phyloP scores from a whole-genome alignment of 2,329 filamentous ascomycete genomes.

The Diatrype stigma region DNA sequence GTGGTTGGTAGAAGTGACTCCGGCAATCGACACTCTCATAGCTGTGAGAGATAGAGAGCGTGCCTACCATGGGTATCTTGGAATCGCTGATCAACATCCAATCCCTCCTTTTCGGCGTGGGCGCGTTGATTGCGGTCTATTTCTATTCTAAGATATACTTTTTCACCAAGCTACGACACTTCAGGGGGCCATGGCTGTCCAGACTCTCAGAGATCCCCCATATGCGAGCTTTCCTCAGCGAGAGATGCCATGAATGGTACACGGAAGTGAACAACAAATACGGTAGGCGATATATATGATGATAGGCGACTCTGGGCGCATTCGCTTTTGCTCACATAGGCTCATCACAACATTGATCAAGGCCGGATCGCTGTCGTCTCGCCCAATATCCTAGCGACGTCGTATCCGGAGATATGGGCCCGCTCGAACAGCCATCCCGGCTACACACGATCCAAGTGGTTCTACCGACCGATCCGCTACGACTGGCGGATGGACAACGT shows the following conservation, averaged over 20 bases:
- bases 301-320: too few species aligned
- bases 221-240: background rate
- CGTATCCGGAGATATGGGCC: slow-evolving; percentile 8
- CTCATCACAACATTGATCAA: background rate
- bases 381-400: slow-evolving; percentile 8
- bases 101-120: too few species aligned
- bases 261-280: background rate
- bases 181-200: background rate
- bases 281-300: background rate
- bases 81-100: too few species aligned
- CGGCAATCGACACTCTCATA: too few species aligned
- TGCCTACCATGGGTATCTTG: too few species aligned
- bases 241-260: background rate
- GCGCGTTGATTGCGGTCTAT: too few species aligned
- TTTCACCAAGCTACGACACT: background rate
- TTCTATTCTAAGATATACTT: too few species aligned
- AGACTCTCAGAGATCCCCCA: background rate
- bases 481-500: slow-evolving; percentile 49
- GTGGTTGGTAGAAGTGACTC: too few species aligned
- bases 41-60: too few species aligned
- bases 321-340: too few species aligned
- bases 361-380: slow-evolving; percentile 5
- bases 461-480: slow-evolving; percentile 40
- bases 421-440: slow-evolving; percentile 32
- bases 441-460: slow-evolving; percentile 41